Base-by-base conservation (phyloP, 2,329 filamentous ascomycete species). In the Stagonosporopsis rhizophila region DNA sequence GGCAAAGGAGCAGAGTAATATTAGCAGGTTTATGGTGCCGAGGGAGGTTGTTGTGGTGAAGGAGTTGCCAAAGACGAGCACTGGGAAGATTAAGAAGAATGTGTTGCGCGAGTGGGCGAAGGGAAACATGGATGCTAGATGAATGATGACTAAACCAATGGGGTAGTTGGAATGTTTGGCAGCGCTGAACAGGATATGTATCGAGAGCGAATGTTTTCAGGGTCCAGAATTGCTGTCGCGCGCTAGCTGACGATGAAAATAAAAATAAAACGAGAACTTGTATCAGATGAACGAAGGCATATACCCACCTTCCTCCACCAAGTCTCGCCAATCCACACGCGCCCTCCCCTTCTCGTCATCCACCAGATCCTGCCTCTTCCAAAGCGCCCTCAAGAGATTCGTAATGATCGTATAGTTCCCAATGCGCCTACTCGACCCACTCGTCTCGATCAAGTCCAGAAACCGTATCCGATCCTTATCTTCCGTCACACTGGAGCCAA, bases 71-170 rank as follows among this genome's bases (percentile, higher is more conserved):
- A 99, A 99, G 84, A 99, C 95, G 25, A 95, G 90, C 75, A 99
- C 95, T 0, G 95, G 95, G 3, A 99, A 99, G 83, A 84, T 98
- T 58, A 89, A 92, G 84, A 99, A 99, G 86, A 98, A 96, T 69
- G 86, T 96, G 6, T 77, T 99, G 52, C 81, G 95, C 58, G 89
- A 91, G 65, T 96, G 93, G 94, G 90, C 90, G 2, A 91, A 85
- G 72, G 83, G 84, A 37, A 76, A 71, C 14, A 73, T 77, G 57
- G 62, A 72, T 52, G 72, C 68, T 15, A 56, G 57, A 17, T 66
- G 7, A 20, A 12, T 4, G 6, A 20, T 12, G 35, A 14, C 3
- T 3, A 38, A 11, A 4, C 2, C 4, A 4, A n/a, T 12, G 35
- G 8, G 35, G 19, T 12, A 20, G 4, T 2, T 7, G 12, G 17